Base-by-base conservation (phyloP, 345 rosid species). In the Brassica carinata region DNA sequence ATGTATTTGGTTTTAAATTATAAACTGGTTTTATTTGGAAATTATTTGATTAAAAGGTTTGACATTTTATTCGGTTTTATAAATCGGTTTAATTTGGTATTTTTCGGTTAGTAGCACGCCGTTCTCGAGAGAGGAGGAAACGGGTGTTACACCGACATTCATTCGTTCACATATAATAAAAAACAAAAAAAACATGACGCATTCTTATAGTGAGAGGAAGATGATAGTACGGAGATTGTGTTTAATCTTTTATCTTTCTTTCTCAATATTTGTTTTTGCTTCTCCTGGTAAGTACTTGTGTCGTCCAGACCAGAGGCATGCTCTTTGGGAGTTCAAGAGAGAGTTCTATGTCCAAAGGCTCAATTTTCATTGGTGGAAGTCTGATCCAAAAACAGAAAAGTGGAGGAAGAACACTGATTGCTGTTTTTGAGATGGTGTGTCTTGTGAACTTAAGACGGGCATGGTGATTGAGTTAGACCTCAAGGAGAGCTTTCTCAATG, bases 381-480 rank as follows among this genome's bases (percentile, higher is more conserved):
- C 58, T 51, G 58, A 51, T 51, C 58, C 58, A n/a, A 51, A 51
- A 31, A 58, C 51, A 30, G 66, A 58, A 8, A 9, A 1, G 3
- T 72, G 67, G 75, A 72, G 40, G 5, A 34, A 72, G 17, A 72
- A 34, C 67, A 53, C 40, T 30, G 76, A 72, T 57, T 71, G 75
- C 4, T 71, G 75, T 5, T 71, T 51, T 29, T 71, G 75, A 48
- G 19, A 7, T 7, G 83, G 83, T 7, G 29, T 79, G 43, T 67
- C 4, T 18, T 79, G 79, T 75, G 69, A 79, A 38, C 17, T 11
- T 0, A 61, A 27, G 27, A 57, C 75, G 7, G 74, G 79, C 14
- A 8, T 17, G 1, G 79, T 79, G 14, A 36, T 67, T 48, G 55
- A 61, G 40, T 55, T 79, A 57, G 57, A 79, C n/a, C 75, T 74